Percentiles rank a stretch among this genome's conserved stretches.
Conservation (phyloP, 177 flowering plant genomes). For the Telopea speciosissima region DNA sequence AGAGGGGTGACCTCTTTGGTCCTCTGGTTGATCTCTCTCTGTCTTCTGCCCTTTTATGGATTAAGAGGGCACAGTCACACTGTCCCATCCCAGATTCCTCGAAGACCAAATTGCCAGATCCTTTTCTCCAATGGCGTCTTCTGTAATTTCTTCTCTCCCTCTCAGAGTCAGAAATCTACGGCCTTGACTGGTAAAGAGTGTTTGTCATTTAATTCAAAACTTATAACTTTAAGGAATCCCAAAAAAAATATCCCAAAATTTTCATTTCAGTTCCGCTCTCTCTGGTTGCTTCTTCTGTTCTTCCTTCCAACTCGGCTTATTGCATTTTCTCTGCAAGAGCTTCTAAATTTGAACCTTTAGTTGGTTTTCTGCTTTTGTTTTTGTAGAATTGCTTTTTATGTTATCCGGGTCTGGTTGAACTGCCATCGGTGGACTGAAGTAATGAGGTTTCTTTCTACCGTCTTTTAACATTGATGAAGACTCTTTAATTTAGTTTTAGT, state of each 20-base stretch:
- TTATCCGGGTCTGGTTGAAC: neutral
- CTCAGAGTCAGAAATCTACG: conserved; percentile 15
- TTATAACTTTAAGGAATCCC: neutral
- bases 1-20: too few species aligned
- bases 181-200: conserved; percentile 9
- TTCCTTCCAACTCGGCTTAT: neutral
- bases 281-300: neutral
- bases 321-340: neutral
- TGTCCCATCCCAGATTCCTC: too few species aligned
- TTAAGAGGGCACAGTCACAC: too few species aligned
- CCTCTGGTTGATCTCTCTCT: too few species aligned
- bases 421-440: neutral
- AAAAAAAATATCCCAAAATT: neutral
- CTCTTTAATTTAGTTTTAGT: neutral
- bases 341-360: neutral
- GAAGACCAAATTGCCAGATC: too few species aligned
- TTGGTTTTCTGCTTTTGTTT: neutral
- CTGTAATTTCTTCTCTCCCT: conserved; percentile 3
- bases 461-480: neutral
- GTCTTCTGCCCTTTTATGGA: too few species aligned
- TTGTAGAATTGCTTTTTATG: neutral
- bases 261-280: neutral
- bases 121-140: conserved; percentile 10
- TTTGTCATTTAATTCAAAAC: conserved; percentile 14
- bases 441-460: neutral